Evolutionary conservation across 305 asterid genomes (phyloP).

Genomic region (Solanum chacoense): DNA sequence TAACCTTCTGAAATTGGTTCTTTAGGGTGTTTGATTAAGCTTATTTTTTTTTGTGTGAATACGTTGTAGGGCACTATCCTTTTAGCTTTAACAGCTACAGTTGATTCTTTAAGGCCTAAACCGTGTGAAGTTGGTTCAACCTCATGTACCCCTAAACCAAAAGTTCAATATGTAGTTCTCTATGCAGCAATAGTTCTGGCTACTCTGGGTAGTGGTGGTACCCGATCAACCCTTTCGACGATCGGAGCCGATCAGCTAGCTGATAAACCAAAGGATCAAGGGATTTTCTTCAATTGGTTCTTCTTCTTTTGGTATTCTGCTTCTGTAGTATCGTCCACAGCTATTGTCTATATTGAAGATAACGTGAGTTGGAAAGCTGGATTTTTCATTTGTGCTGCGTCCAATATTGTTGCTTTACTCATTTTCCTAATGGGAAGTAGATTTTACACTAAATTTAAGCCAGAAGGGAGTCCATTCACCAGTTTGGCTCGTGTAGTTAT

Average conservation of each 20-base stretch:
- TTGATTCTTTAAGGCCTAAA: conserved; percentile 7
- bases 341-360: conserved; percentile 17
- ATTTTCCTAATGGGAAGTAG: conserved; percentile 13
- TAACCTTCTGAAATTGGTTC: too few relatives aligned
- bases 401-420: conserved; percentile 6
- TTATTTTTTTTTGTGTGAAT: background rate
- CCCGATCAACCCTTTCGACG: conserved; percentile 7
- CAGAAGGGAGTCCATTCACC: conserved; percentile 17
- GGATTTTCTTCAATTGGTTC: conserved; percentile 19
- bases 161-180: background rate
- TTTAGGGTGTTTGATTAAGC: too few relatives aligned
- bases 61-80: conserved; percentile 10
- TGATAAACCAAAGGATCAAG: conserved; percentile 6
- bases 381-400: conserved; percentile 8
- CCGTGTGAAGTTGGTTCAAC: background rate
- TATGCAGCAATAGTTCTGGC: conserved; percentile 3
- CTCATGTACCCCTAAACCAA: background rate
- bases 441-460: conserved; percentile 6
- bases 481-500: conserved; percentile 10
- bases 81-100: conserved; percentile 3
- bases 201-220: conserved; percentile 6
- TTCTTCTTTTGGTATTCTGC: conserved; percentile 1
- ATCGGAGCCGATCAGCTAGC: conserved; percentile 19
- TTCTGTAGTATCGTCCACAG: background rate
- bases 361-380: conserved; percentile 21